Conservation (phyloP, 352 stramenopile genomes). For the Achlya hypogyna region DNA sequence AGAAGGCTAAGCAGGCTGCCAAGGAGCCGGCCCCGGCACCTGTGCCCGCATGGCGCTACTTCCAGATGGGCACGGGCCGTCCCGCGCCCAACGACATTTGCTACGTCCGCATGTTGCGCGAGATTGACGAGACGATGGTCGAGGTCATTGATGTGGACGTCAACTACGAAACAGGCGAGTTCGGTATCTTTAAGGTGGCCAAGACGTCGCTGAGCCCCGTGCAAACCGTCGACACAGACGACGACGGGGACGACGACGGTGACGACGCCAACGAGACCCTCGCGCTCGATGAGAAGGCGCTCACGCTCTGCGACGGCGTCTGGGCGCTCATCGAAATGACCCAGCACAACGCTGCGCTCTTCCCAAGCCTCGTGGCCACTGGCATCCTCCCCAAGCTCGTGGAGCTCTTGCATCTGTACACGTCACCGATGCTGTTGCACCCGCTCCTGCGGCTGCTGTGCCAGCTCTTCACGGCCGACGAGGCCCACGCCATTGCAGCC, state of each 20-base stretch:
- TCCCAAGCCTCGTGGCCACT: conserved; percentile 45
- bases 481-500: conserved; percentile 60
- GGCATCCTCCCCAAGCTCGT: conserved; percentile 66
- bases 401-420: conserved; percentile 73
- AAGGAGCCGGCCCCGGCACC: conserved; percentile 37
- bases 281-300: conserved; percentile 68
- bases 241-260: conserved; percentile 37
- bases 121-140: conserved; percentile 60
- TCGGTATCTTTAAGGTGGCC: conserved; percentile 62
- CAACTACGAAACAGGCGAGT: conserved; percentile 82
- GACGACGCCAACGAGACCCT: conserved; percentile 59
- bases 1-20: conserved; percentile 43
- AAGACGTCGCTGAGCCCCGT: conserved; percentile 52
- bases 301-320: conserved; percentile 81
- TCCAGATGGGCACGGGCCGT: conserved; percentile 73
- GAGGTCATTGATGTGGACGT: conserved; percentile 83
- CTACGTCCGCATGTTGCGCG: conserved; percentile 69
- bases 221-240: conserved; percentile 72
- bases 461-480: conserved; percentile 77
- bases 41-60: conserved; percentile 73
- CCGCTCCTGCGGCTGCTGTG: conserved; percentile 65
- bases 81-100: conserved; percentile 75
- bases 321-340: conserved; percentile 79
- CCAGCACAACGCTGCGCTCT: conserved; percentile 54
- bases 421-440: conserved; percentile 73